Conservation (phyloP, 2,329 filamentous ascomycete genomes). For the Hymenoscyphus fructigenus region DNA sequence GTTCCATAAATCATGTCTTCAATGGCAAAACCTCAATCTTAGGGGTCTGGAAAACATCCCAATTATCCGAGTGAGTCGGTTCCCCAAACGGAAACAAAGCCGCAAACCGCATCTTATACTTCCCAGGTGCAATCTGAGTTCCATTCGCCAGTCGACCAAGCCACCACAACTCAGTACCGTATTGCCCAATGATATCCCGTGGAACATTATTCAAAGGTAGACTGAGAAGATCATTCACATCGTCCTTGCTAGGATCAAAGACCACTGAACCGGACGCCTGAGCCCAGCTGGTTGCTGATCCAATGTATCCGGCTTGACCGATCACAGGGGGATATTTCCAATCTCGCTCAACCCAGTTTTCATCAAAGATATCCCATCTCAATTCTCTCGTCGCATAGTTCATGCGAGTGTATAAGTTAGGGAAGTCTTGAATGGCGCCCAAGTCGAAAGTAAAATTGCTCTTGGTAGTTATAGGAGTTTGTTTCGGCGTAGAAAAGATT, state of each 20-base stretch:
- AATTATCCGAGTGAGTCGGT: not conserved
- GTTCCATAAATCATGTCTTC: no score
- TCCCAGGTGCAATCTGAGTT: not conserved
- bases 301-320: not conserved
- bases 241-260: not conserved
- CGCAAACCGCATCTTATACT: constrained; percentile 7
- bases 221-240: not conserved
- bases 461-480: no score
- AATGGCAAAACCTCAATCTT: no score
- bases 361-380: constrained; percentile 4
- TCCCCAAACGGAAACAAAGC: not conserved
- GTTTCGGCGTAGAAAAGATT: no score
- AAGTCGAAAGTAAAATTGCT: no score
- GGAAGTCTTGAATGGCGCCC: not conserved
- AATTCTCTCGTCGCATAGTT: not conserved
- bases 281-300: not conserved
- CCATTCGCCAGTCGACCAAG: not conserved
- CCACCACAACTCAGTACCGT: not conserved
- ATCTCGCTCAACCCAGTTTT: not conserved
- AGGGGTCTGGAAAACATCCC: no score
- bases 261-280: not conserved
- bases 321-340: constrained; percentile 5
- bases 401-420: no score
- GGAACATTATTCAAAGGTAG: not conserved
- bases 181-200: not conserved